phyloP scores from a whole-genome alignment of 495 filamentous ascomycete species.

The Peziza echinospora region DNA sequence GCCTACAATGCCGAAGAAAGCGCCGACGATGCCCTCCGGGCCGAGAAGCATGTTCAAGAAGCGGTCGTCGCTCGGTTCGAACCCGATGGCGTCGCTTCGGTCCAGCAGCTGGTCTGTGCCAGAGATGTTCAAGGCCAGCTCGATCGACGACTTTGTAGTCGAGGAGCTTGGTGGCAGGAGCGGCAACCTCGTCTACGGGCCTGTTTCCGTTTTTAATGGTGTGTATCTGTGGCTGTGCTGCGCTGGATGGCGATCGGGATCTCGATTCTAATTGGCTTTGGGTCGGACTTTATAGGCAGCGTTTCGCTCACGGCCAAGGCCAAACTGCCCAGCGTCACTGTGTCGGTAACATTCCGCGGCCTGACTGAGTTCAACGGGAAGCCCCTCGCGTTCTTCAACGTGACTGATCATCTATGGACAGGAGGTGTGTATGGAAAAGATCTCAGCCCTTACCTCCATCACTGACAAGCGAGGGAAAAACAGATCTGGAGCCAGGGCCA shows the following conservation, averaged over 20 bases:
- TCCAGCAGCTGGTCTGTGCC: neutral
- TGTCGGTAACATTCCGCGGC: constrained; percentile 14
- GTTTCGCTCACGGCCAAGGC: constrained; percentile 13
- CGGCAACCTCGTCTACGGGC: constrained; percentile 15
- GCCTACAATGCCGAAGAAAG: too few relatives aligned
- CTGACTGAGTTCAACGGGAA: constrained; percentile 11
- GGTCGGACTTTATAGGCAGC: constrained; percentile 8
- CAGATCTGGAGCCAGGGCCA: constrained; percentile 15
- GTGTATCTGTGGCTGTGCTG: neutral
- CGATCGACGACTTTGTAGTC: constrained; percentile 12
- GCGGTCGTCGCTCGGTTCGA: constrained; percentile 14
- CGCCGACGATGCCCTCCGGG: too few relatives aligned
- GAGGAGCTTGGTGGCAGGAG: constrained; percentile 16
- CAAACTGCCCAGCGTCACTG: constrained; percentile 12
- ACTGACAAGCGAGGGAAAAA: too few relatives aligned
- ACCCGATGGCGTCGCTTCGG: constrained; percentile 7
- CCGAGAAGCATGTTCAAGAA: constrained; percentile 16
- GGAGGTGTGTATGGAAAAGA: constrained; percentile 9
- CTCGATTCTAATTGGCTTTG: neutral
- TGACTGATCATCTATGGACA: constrained; percentile 8
- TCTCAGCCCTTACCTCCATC: too few relatives aligned
- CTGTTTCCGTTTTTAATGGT: constrained; percentile 18
- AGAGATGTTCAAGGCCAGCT: neutral
- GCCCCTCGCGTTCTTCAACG: constrained; percentile 10
- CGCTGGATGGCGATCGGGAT: neutral